Evolutionary conservation across 2,329 filamentous ascomycete genomes (phyloP), one percentile per base, ranked within the genome.

Genomic region (Hypoxylon sp.): DNA sequence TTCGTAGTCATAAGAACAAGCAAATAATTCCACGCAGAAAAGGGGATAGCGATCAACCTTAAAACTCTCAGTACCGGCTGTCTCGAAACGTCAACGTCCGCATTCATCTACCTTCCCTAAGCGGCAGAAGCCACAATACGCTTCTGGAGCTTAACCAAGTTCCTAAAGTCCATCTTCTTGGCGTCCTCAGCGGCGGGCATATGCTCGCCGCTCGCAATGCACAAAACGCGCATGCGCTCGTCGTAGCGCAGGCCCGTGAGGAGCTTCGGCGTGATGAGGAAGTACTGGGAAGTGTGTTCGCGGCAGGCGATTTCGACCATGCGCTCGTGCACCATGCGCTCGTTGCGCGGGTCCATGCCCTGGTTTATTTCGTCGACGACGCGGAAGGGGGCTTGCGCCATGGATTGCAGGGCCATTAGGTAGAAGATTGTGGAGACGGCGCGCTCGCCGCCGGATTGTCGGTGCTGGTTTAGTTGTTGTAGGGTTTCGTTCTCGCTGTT

Each of bases 321-420:
- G 70, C 96, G 93, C 78, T 95, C 94, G 82, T 99, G 96, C 14
- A 99, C 94, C 89, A 98, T 97, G 74, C 96, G 92, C 82, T 99
- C 96, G 81, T 99, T 99, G 75, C 96, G 91, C 47, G 95, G 96
- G 80, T 99, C 96, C 96, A 99, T 99, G 72, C 96, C 96, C 82
- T 99, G 96, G 78, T 99, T 99, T 85, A 99, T 99, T 83, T 99
- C 96, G 81, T 99, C 96, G 65, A 99, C 96, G 54, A 99, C 95
- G 57, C 96, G 94, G 87, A 99, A 99, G 0, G 96, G 96, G 3
- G 94, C 94, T 75, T 94, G 92, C 14, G 96, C 95, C 75, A 99
- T 90, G 54, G 93, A 93, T 80, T 99, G 96, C 26, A 99, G 88
- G 4, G 96, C 94, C 94, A 99, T 98, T 63, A 99, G 93, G 82